Base-by-base conservation (phyloP, 352 stramenopile genomes). In the Phytophthora capsici region DNA sequence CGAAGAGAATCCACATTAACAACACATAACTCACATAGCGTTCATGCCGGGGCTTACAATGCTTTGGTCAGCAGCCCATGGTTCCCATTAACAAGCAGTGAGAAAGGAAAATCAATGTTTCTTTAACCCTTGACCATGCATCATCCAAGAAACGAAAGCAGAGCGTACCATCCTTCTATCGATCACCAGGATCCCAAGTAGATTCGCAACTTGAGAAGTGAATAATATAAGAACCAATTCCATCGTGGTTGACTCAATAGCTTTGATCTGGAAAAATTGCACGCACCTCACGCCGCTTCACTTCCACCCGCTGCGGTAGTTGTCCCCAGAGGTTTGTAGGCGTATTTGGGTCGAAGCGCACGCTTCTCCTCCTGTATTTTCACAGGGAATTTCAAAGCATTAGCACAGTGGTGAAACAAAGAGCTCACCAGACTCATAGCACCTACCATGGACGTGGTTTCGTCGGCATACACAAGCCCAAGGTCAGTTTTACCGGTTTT, bases 271-370 rank as follows among this genome's bases (percentile, higher is more conserved):
- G 23, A 49, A 57, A 34, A 48, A 30, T 7, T 14, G 28, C 55
- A 63, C 34, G 48, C 43, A 43, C 32, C 38, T 69, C 71, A 79
- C 14, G 56, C 51, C 19, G 57, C 37, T 54, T 28, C 49, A 14
- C 22, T 57, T 19, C 47, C 56, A 45, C 61, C 50, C 30, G 43
- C 45, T 62, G n/a, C n/a, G n/a, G n/a, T n/a, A n/a, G 45, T 48
- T 28, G 54, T 51, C 20, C 61, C 41, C 1, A 75, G 34, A 54
- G 76, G 60, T 13, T 88, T 83, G 72, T 91, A 91, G 1, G 70
- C 80, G 58, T 93, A 95, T 46, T 93, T 89, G 44, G 84, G 84
- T 62, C 86, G 78, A 25, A 91, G 62, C 20, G 86, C 86, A 20
- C 86, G 83, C 60, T 91, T 93, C 44, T 95, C 86, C 61, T 95